Evolutionary conservation across 805 yeast species (phyloP).

Genomic region (Metschnikowia aberdeeniae): DNA sequence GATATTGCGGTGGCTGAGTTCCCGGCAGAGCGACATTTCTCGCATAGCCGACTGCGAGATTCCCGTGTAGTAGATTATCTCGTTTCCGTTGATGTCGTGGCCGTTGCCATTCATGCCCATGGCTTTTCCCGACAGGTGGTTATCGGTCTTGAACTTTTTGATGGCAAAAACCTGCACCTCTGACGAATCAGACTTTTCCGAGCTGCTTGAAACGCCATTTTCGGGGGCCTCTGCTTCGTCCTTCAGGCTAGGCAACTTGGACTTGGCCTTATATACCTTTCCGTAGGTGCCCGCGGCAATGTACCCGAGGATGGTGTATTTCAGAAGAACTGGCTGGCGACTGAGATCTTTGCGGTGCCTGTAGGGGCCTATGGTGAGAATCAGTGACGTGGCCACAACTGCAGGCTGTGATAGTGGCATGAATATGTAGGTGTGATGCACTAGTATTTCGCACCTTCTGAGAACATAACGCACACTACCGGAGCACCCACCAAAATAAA

Average conservation of each 20-base stretch:
- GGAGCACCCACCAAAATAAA: too few species aligned
- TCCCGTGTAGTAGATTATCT: conserved; percentile 85
- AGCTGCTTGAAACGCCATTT: background rate
- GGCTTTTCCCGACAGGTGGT: conserved; percentile 31
- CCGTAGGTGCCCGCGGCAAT: conserved; percentile 99
- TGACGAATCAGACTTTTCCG: background rate
- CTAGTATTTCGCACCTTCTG: background rate
- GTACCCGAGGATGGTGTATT: conserved; percentile 86
- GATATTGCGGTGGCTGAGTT: conserved; percentile 73
- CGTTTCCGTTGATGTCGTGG: conserved; percentile 66
- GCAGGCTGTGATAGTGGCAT: conserved; percentile 17
- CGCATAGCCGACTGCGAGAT: conserved; percentile 94
- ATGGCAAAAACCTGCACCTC: conserved; percentile 62
- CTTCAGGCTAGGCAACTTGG: conserved; percentile 21
- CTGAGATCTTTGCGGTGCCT: conserved; percentile 54
- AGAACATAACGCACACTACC: background rate
- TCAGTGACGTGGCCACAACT: conserved; percentile 38
- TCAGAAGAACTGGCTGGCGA: conserved; percentile 72
- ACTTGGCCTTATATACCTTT: conserved; percentile 83
- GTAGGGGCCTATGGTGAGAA: conserved; percentile 41
- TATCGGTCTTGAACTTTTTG: conserved; percentile 90
- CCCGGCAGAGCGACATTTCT: conserved; percentile 94
- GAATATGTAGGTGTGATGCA: background rate
- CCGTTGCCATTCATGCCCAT: conserved; percentile 21
- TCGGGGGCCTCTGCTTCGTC: conserved; percentile 10